These are phyloP conservation scores for Zymoseptoria passerinii DNA, from an alignment of 2,329 filamentous ascomycete genomes.

Conservation along the genomic window DNA sequence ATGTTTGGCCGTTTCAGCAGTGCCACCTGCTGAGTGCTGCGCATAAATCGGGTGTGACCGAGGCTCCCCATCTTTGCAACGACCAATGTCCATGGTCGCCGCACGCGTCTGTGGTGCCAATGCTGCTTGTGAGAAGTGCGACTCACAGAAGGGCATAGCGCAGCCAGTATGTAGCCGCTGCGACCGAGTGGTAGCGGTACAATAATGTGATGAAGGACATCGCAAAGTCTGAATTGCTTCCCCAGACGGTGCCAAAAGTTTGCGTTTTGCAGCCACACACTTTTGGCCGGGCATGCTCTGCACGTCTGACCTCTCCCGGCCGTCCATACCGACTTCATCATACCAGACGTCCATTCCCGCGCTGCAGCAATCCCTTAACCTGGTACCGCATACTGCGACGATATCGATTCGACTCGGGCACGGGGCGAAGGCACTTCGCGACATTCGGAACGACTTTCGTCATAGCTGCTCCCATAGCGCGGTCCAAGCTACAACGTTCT, in stretches of 20 bases:
- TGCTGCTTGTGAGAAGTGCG: too few species aligned
- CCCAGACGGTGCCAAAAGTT: too few species aligned
- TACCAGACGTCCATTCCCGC: conserved; percentile 1
- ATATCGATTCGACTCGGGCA: not conserved
- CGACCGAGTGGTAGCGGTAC: too few species aligned
- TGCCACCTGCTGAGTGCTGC: not conserved
- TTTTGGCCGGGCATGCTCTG: too few species aligned
- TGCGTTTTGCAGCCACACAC: too few species aligned
- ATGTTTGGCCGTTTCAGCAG: not conserved
- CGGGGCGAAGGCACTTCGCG: not conserved
- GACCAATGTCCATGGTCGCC: not conserved
- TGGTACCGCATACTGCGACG: not conserved
- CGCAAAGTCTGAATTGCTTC: not conserved
- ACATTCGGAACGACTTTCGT: not conserved
- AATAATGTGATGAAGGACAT: not conserved
- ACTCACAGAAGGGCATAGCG: too few species aligned
- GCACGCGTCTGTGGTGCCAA: too few species aligned
- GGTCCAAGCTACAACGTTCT: not conserved
- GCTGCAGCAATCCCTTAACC: not conserved
- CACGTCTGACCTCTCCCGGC: not conserved
- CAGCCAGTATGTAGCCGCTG: too few species aligned
- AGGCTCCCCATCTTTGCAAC: not conserved
- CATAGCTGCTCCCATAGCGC: not conserved
- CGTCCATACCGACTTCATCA: not conserved
- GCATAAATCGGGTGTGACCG: not conserved